A percentile compares a stretch with the other conserved stretches of the same genome.
Evolutionary conservation across 108 stramenopile species (phyloP).

Genomic region (Skeletonema grethae): DNA sequence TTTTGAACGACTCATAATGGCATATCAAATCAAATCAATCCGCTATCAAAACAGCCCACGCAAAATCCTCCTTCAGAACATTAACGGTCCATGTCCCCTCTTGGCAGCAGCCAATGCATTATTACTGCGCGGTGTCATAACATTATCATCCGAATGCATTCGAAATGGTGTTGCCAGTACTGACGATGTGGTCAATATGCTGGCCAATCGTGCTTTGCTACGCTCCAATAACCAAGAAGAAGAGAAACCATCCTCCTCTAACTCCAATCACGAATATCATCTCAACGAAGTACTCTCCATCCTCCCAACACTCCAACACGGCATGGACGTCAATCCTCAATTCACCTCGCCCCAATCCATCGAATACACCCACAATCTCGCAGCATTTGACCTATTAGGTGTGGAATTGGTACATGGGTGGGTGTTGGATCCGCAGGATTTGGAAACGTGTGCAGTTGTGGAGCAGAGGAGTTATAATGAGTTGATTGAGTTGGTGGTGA

Average conservation of each 20-base stretch:
- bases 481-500: constrained; percentile 83
- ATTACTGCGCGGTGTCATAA: constrained; percentile 74
- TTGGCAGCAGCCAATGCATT: constrained; percentile 93
- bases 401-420: constrained; percentile 97
- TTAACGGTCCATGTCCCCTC: constrained; percentile 96
- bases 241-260: neutral
- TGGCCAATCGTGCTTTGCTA: constrained; percentile 65
- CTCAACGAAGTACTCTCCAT: constrained; percentile 81
- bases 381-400: constrained; percentile 89
- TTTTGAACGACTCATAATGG: neutral
- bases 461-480: constrained; percentile 90
- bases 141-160: constrained; percentile 62
- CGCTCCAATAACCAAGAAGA: neutral
- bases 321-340: constrained; percentile 97
- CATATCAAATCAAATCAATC: constrained; percentile 37
- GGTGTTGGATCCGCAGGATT: constrained; percentile 85
- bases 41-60: constrained; percentile 17
- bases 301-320: constrained; percentile 87
- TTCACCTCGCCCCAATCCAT: constrained; percentile 65
- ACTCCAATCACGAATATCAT: constrained; percentile 52
- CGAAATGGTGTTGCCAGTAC: constrained; percentile 63
- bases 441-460: constrained; percentile 47
- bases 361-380: constrained; percentile 89
- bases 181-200: constrained; percentile 74
- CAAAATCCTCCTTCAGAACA: constrained; percentile 83